Conservation (phyloP, 2,329 filamentous ascomycete species). For the Botrytis deweyae region DNA sequence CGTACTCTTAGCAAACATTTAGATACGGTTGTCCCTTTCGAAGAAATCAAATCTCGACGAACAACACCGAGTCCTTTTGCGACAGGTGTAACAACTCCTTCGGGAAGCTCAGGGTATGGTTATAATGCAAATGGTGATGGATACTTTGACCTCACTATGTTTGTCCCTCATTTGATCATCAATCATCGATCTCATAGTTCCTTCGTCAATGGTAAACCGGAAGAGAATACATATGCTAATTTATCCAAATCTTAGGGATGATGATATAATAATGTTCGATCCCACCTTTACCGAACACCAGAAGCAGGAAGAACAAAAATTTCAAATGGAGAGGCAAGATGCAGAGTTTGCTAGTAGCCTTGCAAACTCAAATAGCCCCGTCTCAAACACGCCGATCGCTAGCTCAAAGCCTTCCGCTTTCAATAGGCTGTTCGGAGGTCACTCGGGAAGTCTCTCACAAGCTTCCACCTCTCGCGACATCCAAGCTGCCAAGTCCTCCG, state of each 20-base stretch:
- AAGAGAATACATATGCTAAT: conserved; percentile 16
- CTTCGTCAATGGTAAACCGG: not conserved
- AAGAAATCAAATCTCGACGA: conserved; percentile 36
- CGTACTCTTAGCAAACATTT: conserved; percentile 35
- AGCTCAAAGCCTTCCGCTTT: conserved; percentile 32
- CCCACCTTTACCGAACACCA: conserved; percentile 25
- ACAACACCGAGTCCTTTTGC: conserved; percentile 36
- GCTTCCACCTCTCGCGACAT: conserved; percentile 20
- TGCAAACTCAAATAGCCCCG: conserved; percentile 19
- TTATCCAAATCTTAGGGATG: conserved; percentile 29
- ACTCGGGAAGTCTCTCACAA: conserved; percentile 23
- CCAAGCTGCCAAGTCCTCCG: not conserved
- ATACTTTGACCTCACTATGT: conserved; percentile 32
- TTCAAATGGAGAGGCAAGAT: conserved; percentile 41
- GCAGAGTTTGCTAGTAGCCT: conserved; percentile 38
- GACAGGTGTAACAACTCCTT: conserved; percentile 31
- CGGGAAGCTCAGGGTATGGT: conserved; percentile 36
- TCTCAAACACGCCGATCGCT: conserved; percentile 4
- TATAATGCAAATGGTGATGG: conserved; percentile 29
- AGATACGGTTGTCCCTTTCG: conserved; percentile 28
- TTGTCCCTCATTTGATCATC: conserved; percentile 28
- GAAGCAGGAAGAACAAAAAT: conserved; percentile 43
- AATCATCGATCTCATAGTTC: not conserved
- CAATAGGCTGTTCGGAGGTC: conserved; percentile 34
- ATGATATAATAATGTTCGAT: conserved; percentile 26